Evolutionary conservation across 1,284 basidiomycete species (phyloP).

Genomic region (Coniferiporia sulphurascens): DNA sequence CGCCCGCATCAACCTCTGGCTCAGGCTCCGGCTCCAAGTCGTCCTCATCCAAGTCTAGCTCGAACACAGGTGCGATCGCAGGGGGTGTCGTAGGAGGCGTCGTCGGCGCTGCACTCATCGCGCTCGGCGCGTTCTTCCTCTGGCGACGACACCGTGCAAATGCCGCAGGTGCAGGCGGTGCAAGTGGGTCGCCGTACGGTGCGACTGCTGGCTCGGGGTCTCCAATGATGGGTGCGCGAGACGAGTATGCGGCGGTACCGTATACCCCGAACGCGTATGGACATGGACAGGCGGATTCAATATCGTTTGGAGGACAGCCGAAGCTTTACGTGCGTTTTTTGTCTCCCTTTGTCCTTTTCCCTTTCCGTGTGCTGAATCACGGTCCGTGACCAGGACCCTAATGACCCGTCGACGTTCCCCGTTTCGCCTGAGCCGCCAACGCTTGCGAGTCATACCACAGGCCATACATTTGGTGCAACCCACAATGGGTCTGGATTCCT

Average conservation of each 20-base stretch:
- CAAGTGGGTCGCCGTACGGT: too few relatives aligned
- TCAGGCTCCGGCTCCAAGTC: not conserved
- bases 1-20: too few relatives aligned
- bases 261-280: constrained; percentile 4
- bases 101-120: constrained; percentile 29
- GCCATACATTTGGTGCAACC: not conserved
- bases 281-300: not conserved
- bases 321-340: constrained; percentile 7
- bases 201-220: not conserved
- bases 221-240: not conserved
- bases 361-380: not conserved
- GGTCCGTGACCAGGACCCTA: constrained; percentile 5
- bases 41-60: constrained; percentile 10
- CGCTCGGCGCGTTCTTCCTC: constrained; percentile 29
- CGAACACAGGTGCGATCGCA: constrained; percentile 42
- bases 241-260: constrained; percentile 1
- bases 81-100: constrained; percentile 45
- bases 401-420: constrained; percentile 19
- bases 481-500: not conserved
- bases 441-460: constrained; percentile 3
- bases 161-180: too few relatives aligned
- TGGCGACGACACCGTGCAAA: not conserved
- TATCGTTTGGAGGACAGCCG: not conserved
- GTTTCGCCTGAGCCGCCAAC: not conserved
- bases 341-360: not conserved